Percentiles rank a stretch among this genome's conserved stretches.
These are phyloP conservation scores for Pythium rhizo-oryzae DNA, from an alignment of 352 stramenopile genomes.

Conservation along the genomic window DNA sequence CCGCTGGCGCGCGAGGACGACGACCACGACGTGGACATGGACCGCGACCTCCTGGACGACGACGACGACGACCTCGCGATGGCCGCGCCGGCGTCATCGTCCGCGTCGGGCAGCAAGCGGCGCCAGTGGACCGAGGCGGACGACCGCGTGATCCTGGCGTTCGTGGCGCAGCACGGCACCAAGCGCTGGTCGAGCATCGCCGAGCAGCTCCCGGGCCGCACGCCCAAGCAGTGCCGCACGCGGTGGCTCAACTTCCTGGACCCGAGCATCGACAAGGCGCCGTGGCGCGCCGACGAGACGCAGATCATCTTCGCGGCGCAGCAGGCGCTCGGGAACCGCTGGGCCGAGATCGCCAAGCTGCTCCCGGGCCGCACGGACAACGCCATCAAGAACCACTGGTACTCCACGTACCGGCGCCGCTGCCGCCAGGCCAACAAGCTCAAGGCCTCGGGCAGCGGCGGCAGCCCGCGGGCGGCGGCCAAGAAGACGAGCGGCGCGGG, in stretches of 20 bases:
- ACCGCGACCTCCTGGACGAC: conserved; percentile 14
- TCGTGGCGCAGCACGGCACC: conserved; percentile 72
- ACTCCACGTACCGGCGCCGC: conserved; percentile 70
- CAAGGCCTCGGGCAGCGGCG: conserved; percentile 4
- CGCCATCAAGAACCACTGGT: conserved; percentile 89
- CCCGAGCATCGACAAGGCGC: conserved; percentile 92
- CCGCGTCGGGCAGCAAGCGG: conserved; percentile 38
- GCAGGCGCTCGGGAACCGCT: conserved; percentile 92
- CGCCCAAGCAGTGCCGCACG: conserved; percentile 97
- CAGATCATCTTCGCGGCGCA: conserved; percentile 77
- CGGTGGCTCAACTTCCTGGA: conserved; percentile 96
- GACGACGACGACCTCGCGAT: conserved; percentile 7
- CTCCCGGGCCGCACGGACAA: conserved; percentile 92
- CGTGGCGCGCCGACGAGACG: conserved; percentile 93
- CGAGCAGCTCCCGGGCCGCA: conserved; percentile 89
- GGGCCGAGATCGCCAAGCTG: conserved; percentile 98
- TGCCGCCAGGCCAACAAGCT: conserved; percentile 61
- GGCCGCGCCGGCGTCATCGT: neutral
- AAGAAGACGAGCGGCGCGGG: neutral
- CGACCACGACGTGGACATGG: conserved; percentile 12
- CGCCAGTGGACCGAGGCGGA: conserved; percentile 67
- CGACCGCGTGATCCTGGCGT: conserved; percentile 65
- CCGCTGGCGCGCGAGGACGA: neutral
- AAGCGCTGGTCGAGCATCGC: conserved; percentile 95
- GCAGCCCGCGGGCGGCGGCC: neutral